phyloP scores from a whole-genome alignment of 495 filamentous ascomycete genomes.

The Collariella sp. region DNA sequence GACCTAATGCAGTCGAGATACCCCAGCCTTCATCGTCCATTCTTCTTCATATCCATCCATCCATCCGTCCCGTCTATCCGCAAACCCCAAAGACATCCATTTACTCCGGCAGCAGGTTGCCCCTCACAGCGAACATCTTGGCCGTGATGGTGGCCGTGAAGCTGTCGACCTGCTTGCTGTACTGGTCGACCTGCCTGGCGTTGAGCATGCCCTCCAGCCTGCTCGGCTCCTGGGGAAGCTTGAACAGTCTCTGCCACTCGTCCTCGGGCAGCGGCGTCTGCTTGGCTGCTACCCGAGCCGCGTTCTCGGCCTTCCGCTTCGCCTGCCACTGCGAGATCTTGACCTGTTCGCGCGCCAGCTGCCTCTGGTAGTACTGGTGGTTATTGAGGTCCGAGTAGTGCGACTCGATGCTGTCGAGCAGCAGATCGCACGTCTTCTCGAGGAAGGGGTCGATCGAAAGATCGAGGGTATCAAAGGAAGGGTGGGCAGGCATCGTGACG shows the following conservation, averaged over 20 bases:
- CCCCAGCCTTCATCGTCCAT: constrained; percentile 8
- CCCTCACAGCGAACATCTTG: constrained; percentile 98
- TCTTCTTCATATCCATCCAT: background rate
- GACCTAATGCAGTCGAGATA: constrained; percentile 25
- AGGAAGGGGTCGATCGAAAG: constrained; percentile 95
- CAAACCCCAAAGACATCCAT: background rate
- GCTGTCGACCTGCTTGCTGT: constrained; percentile 93
- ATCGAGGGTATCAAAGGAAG: constrained; percentile 81
- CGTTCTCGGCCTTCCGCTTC: constrained; percentile 94
- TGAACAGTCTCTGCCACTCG: constrained; percentile 96
- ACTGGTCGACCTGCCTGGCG: constrained; percentile 93
- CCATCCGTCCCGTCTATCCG: constrained; percentile 1
- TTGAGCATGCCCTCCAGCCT: constrained; percentile 88
- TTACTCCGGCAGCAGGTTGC: constrained; percentile 49
- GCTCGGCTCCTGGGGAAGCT: constrained; percentile 88
- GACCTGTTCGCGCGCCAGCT: constrained; percentile 86
- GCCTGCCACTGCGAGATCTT: constrained; percentile 94
- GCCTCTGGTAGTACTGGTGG: constrained; percentile 95
- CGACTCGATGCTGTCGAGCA: constrained; percentile 91
- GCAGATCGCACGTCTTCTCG: constrained; percentile 94
- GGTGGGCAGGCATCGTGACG: constrained; percentile 57
- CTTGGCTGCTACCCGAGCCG: constrained; percentile 72
- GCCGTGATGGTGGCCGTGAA: constrained; percentile 82
- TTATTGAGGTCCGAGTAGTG: constrained; percentile 99
- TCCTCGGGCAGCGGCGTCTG: constrained; percentile 85